Percentiles rank a stretch among this genome's conserved stretches.
Evolutionary conservation across 2,329 filamentous ascomycete genomes (phyloP).

Genomic region (Juglanconis oblonga): DNA sequence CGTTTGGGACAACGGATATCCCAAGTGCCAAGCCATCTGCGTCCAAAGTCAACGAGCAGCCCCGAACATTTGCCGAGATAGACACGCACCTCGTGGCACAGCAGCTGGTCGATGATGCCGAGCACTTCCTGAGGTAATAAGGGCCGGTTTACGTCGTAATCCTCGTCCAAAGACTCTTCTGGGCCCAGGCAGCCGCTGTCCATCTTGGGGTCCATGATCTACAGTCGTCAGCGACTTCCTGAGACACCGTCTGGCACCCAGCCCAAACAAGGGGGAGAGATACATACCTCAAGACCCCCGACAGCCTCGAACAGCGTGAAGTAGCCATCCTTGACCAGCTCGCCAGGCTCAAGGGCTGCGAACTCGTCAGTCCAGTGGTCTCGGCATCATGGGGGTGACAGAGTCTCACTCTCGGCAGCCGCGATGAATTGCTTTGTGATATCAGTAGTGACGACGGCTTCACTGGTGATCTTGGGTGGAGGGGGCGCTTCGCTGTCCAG

Average conservation of each 20-base stretch:
- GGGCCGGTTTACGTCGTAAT: conserved; percentile 69
- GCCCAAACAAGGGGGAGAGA: background rate
- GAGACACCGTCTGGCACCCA: background rate
- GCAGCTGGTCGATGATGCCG: conserved; percentile 89
- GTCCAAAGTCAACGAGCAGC: background rate
- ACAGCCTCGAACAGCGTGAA: conserved; percentile 96
- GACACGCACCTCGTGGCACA: conserved; percentile 74
- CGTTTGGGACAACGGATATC: conserved; percentile 93
- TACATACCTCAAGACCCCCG: conserved; percentile 69
- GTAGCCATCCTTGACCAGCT: conserved; percentile 88
- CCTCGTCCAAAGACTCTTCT: conserved; percentile 78
- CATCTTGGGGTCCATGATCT: conserved; percentile 99
- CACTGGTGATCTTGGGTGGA: conserved; percentile 38
- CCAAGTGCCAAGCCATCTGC: conserved; percentile 93
- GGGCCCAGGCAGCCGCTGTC: conserved; percentile 83
- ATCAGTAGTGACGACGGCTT: conserved; percentile 54
- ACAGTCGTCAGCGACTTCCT: conserved; percentile 10
- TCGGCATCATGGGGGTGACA: conserved; percentile 4
- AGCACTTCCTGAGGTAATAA: conserved; percentile 77
- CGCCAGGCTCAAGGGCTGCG: conserved; percentile 71
- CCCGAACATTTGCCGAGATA: background rate
- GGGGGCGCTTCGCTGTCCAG: conserved; percentile 25
- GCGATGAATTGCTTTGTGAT: conserved; percentile 55
- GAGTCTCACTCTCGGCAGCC: conserved; percentile 49
- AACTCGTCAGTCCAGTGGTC: conserved; percentile 17